phyloP scores from a whole-genome alignment of 1,139 yeast species.

The Yamadazyma buinensis region DNA sequence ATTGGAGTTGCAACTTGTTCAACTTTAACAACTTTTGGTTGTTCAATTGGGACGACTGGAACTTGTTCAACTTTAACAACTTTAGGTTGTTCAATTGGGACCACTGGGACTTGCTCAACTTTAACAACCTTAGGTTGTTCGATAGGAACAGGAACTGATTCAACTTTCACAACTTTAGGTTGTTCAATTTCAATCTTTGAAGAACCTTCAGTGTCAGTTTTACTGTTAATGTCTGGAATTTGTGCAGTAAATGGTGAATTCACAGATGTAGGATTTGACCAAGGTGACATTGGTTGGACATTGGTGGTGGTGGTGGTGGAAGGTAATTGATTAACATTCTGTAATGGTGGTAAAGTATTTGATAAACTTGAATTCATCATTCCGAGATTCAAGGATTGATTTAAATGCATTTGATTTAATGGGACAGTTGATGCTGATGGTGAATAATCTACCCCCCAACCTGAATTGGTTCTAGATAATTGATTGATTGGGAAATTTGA shows the following conservation, averaged over 20 bases:
- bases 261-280: conserved; percentile 34
- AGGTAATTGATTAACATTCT: not conserved
- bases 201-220: conserved; percentile 7
- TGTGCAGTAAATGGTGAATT: conserved; percentile 38
- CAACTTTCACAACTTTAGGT: not conserved
- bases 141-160: not conserved
- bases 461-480: conserved; percentile 33
- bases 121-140: not conserved
- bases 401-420: conserved; percentile 1
- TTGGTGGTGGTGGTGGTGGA: not conserved
- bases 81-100: conserved; percentile 10
- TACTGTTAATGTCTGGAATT: conserved; percentile 2
- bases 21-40: conserved; percentile 8
- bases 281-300: conserved; percentile 35
- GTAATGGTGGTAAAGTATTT: conserved; percentile 6
- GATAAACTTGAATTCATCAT: not conserved
- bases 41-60: conserved; percentile 1
- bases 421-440: conserved; percentile 15
- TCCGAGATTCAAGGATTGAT: conserved; percentile 6
- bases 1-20: conserved; percentile 4
- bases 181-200: conserved; percentile 1
- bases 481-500: conserved; percentile 13
- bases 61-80: conserved; percentile 4
- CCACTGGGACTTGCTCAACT: conserved; percentile 4
- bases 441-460: conserved; percentile 34